Conservation (phyloP, 139 green algal species). For the Axilococcus clingmanii region DNA sequence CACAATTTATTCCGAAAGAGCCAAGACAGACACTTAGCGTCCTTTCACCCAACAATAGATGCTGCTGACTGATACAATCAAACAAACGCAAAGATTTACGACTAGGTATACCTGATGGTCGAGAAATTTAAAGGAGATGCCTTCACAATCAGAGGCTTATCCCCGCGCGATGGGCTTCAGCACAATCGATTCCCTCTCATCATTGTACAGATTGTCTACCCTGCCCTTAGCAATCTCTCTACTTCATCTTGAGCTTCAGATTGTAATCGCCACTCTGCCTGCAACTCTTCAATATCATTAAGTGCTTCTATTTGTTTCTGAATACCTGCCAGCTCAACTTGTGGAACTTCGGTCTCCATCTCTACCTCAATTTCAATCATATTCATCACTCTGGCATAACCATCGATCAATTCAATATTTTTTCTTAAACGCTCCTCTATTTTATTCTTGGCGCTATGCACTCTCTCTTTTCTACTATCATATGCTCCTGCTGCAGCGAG, state of each 20-base stretch:
- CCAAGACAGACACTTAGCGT: too few relatives aligned
- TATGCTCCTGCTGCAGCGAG: conserved; percentile 43
- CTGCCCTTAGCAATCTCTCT: conserved; percentile 21
- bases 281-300: conserved; percentile 66
- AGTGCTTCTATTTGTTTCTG: conserved; percentile 61
- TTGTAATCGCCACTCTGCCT: conserved; percentile 60
- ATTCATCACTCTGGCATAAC: conserved; percentile 60
- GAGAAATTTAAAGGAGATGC: too few relatives aligned
- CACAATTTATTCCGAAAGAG: too few relatives aligned
- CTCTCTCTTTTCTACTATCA: conserved; percentile 53
- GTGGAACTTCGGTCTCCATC: conserved; percentile 63
- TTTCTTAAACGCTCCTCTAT: conserved; percentile 56
- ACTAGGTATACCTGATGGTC: too few relatives aligned
- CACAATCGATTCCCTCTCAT: neutral
- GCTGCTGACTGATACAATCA: too few relatives aligned
- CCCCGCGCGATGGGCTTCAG: neutral
- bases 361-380: conserved; percentile 92
- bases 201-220: neutral
- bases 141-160: neutral
- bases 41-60: too few relatives aligned
- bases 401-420: conserved; percentile 63
- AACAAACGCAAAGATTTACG: too few relatives aligned
- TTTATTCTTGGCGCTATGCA: conserved; percentile 37
- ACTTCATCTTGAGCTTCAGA: conserved; percentile 75
- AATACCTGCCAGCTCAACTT: conserved; percentile 58